These are phyloP conservation scores for Schwanniomyces polymorphus DNA, from an alignment of 805 yeast genomes.

Conservation along the genomic window DNA sequence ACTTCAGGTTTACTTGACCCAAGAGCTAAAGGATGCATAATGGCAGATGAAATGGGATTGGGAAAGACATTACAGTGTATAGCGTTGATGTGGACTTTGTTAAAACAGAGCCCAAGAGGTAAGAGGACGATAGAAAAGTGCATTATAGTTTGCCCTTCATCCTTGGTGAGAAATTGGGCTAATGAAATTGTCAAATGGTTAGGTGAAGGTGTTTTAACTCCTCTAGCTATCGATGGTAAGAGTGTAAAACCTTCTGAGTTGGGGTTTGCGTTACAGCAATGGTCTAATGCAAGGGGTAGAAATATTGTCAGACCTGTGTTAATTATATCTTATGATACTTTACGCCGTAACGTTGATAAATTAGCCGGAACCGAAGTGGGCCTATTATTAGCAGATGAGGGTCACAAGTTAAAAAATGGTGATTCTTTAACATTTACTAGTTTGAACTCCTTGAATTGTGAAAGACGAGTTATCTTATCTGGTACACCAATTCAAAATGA, in stretches of 20 bases:
- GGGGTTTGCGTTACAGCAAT: slow-evolving; percentile 63
- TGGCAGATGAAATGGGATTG: slow-evolving; percentile 98
- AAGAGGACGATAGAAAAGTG: slow-evolving; percentile 83
- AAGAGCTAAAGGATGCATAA: slow-evolving; percentile 90
- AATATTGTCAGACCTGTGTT: slow-evolving; percentile 89
- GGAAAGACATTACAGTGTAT: slow-evolving; percentile 92
- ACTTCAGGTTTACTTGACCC: slow-evolving; percentile 84
- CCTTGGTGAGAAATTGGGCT: slow-evolving; percentile 95
- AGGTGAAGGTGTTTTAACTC: slow-evolving; percentile 86
- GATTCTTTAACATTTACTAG: slow-evolving; percentile 91
- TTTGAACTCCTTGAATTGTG: slow-evolving; percentile 77
- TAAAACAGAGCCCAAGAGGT: slow-evolving; percentile 86
- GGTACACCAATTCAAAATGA: slow-evolving; percentile 98
- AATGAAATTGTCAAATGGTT: slow-evolving; percentile 94
- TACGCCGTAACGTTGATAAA: slow-evolving; percentile 79
- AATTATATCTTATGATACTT: slow-evolving; percentile 91
- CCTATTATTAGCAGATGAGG: slow-evolving; percentile 62
- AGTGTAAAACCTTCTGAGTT: slow-evolving; percentile 70
- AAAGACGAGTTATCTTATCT: slow-evolving; percentile 85
- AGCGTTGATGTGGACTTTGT: slow-evolving; percentile 86
- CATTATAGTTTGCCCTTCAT: slow-evolving; percentile 92
- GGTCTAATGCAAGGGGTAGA: slow-evolving; percentile 90
- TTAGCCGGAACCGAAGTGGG: slow-evolving; percentile 81
- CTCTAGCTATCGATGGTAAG: slow-evolving; percentile 92
- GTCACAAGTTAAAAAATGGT: slow-evolving; percentile 57